Evolutionary conservation across 2,329 filamentous ascomycete species (phyloP).

Genomic region (Cercospora janseana): DNA sequence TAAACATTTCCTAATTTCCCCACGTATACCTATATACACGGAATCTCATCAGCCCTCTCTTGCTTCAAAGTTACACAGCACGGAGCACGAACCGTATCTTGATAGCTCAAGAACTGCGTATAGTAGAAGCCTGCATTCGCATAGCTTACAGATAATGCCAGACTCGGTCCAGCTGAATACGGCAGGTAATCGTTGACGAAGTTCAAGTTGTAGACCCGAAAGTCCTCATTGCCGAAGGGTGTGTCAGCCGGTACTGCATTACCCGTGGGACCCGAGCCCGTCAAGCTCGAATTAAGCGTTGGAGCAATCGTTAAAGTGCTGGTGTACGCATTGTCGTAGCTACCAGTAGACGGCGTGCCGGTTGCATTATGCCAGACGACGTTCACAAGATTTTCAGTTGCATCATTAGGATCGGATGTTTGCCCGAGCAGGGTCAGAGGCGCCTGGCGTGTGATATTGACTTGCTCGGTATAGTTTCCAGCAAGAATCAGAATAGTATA

Average conservation of each 20-base stretch:
- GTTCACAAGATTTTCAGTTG: conserved; percentile 53
- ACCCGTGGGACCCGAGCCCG: conserved; percentile 61
- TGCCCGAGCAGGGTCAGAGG: conserved; percentile 63
- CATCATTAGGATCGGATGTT: conserved; percentile 49
- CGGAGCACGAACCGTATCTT: conserved; percentile 57
- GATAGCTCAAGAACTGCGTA: conserved; percentile 65
- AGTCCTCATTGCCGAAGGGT: conserved; percentile 62
- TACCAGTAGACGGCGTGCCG: conserved; percentile 42
- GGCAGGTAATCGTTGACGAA: conserved; percentile 60
- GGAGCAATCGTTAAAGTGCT: conserved; percentile 62
- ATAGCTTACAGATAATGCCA: conserved; percentile 60
- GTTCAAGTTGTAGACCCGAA: conserved; percentile 66
- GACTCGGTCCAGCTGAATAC: conserved; percentile 55
- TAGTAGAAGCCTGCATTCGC: conserved; percentile 68
- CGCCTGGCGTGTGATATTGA: conserved; percentile 63
- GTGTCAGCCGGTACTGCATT: conserved; percentile 60
- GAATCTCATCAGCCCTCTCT: no score
- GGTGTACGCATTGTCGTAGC: conserved; percentile 62
- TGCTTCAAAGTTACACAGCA: no score
- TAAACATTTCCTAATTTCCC: conserved; percentile 67
- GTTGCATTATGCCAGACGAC: conserved; percentile 60
- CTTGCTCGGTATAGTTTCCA: conserved; percentile 61
- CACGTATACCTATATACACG: conserved; percentile 54
- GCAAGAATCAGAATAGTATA: conserved; percentile 60
- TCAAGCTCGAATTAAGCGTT: conserved; percentile 61